Conservation (phyloP, 371 early-diverging fungal species). For the Mucor velutinosus region DNA sequence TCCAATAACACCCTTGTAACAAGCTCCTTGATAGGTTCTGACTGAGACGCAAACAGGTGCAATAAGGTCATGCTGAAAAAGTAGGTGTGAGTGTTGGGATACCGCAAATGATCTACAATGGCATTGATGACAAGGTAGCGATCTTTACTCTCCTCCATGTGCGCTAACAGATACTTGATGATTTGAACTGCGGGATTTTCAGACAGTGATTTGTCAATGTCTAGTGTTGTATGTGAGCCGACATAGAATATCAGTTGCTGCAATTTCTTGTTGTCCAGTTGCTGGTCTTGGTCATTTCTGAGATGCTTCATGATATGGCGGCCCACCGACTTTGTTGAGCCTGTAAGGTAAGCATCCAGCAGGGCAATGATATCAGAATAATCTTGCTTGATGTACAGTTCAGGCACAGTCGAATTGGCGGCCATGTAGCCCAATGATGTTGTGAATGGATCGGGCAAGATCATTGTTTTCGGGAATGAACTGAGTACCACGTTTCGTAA, state of each 20-base stretch:
- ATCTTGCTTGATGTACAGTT: not conserved
- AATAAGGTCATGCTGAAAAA: conserved; percentile 83
- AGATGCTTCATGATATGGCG: conserved; percentile 2
- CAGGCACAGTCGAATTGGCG: conserved; percentile 3
- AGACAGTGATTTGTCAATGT: conserved; percentile 21
- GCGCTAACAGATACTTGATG: conserved; percentile 31
- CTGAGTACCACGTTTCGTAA: conserved; percentile 92
- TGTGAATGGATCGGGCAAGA: conserved; percentile 95
- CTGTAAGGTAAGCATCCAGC: conserved; percentile 2
- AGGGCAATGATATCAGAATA: conserved; percentile 2
- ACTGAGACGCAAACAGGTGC: conserved; percentile 73
- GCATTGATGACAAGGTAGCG: conserved; percentile 85
- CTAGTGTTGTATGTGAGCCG: conserved; percentile 29
- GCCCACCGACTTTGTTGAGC: not conserved
- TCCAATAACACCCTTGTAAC: conserved; percentile 93
- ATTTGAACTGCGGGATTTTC: conserved; percentile 30
- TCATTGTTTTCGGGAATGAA: conserved; percentile 93
- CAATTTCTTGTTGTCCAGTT: not conserved
- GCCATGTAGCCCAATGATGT: conserved; percentile 49
- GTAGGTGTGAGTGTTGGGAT: conserved; percentile 94
- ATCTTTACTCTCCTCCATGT: conserved; percentile 39
- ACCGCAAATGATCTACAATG: conserved; percentile 94
- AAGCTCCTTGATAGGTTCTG: conserved; percentile 79
- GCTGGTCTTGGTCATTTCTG: not conserved
- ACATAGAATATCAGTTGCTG: conserved; percentile 31